Percentiles rank a stretch among this genome's conserved stretches.
These are phyloP conservation scores for Jimgerdemannia flammicorona DNA, from an alignment of 192 early-diverging fungal genomes.

Conservation along the genomic window DNA sequence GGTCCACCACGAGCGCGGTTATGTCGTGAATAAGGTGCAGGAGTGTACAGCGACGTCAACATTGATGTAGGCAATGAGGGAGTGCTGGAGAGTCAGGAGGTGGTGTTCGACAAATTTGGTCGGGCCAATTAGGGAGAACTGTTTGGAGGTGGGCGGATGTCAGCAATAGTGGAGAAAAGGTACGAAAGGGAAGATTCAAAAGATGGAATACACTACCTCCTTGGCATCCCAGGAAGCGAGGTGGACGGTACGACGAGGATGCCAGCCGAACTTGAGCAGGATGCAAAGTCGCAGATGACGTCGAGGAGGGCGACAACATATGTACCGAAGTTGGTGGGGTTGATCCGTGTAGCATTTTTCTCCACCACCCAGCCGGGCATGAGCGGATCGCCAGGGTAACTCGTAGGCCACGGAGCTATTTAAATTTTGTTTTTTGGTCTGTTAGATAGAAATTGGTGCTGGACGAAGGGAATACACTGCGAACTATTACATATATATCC, in stretches of 20 bases:
- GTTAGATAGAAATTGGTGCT: too few species aligned
- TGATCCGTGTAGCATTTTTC: conserved; percentile 44
- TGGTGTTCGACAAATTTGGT: conserved; percentile 64
- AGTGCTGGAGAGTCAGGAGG: conserved; percentile 41
- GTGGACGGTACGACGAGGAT: conserved; percentile 53
- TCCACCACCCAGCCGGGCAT: conserved; percentile 57
- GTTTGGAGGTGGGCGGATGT: background rate
- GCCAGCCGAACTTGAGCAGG: conserved; percentile 55
- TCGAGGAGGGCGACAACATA: conserved; percentile 53
- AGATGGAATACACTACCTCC: conserved; percentile 21
- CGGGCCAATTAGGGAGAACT: conserved; percentile 50
- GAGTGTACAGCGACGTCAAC: conserved; percentile 45
- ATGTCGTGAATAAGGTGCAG: conserved; percentile 38
- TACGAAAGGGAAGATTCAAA: too few species aligned
- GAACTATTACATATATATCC: too few species aligned
- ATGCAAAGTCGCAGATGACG: conserved; percentile 45
- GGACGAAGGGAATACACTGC: too few species aligned
- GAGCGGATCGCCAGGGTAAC: conserved; percentile 56
- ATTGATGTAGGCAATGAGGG: conserved; percentile 54
- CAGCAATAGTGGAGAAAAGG: background rate
- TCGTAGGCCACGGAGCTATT: conserved; percentile 53
- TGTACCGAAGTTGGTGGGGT: conserved; percentile 28
- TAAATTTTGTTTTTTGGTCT: too few species aligned
- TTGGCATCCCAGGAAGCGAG: conserved; percentile 63
- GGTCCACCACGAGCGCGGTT: conserved; percentile 39